These are phyloP conservation scores for Periconia sp. DNA, from an alignment of 2,329 filamentous ascomycete genomes.

Conservation along the genomic window DNA sequence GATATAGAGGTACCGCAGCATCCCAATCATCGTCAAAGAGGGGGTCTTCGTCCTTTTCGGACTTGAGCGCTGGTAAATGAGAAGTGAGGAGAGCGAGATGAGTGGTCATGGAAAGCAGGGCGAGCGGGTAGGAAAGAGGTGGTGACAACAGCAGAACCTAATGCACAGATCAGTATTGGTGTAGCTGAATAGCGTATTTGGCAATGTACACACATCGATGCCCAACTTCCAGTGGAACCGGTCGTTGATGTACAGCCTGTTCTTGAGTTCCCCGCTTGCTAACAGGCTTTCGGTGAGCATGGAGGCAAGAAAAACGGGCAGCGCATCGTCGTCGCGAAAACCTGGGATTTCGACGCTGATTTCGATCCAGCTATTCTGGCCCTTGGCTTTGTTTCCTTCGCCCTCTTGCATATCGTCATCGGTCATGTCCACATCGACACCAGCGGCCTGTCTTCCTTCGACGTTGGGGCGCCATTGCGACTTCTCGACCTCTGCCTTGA, in stretches of 20 bases:
- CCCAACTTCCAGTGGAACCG: constrained; percentile 97
- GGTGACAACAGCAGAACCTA: constrained; percentile 93
- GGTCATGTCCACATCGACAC: constrained; percentile 45
- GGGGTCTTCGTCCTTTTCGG: constrained; percentile 90
- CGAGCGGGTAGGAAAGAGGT: constrained; percentile 88
- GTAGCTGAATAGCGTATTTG: neutral
- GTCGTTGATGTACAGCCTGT: constrained; percentile 80
- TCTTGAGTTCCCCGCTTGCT: constrained; percentile 66
- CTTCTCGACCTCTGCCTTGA: constrained; percentile 92
- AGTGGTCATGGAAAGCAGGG: constrained; percentile 86
- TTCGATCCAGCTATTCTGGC: constrained; percentile 78
- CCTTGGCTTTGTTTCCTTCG: constrained; percentile 37
- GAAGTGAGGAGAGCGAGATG: constrained; percentile 91
- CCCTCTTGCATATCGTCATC: constrained; percentile 34
- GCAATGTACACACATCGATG: constrained; percentile 71
- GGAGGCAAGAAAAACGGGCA: constrained; percentile 81
- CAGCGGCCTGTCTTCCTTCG: constrained; percentile 19
- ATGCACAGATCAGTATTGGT: neutral
- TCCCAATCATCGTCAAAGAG: constrained; percentile 99
- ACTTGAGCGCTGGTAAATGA: constrained; percentile 79
- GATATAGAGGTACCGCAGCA: constrained; percentile 76
- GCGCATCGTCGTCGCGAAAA: constrained; percentile 83
- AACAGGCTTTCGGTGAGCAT: constrained; percentile 89
- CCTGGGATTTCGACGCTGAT: constrained; percentile 91
- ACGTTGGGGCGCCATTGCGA: constrained; percentile 47